Evolutionary conservation across 768 basidiomycete genomes (phyloP), one percentile per base, ranked within the genome.

Genomic region (Tricholoma furcatifolium): DNA sequence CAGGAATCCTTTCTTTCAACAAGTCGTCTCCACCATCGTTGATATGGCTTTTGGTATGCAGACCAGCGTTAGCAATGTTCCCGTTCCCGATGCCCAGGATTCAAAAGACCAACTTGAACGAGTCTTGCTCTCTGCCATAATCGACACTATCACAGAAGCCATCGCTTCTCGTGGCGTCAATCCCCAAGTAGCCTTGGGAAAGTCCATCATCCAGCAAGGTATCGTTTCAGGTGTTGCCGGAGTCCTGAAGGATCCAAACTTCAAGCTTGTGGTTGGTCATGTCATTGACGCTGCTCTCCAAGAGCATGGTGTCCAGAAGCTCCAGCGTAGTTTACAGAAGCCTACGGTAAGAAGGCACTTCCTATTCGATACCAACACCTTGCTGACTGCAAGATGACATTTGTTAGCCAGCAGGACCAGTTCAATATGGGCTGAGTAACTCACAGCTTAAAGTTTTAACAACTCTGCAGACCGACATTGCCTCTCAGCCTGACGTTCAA

Each of bases 1-100:
- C 31, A 36, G 32, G 20, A 45, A 53, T 10, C 51, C 51, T 8
- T n/a, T 47, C 23, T 53, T 53, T 38, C 51, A 53, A 20, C 36
- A 53, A 23, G 45, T 47, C 4, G 46, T 47, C 17, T 15, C 30
- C 15, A 32, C 8, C 17, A n/a, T 45, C 30, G 44, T 45, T 11
- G 27, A 32, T 14, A 11, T 17, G 5, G 30, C 30, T 15, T 20
- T 45, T 12, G 23, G 30, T n/a, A 17, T 17, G 32, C 43, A 41
- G 40, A 41, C 9, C 42, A n/a, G 42, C 4, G 20, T 21, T 12
- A 11, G 24, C 21, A 43, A 24, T 43, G 20, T 20, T 23, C 20
- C 11, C 18, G 21, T 23, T 20, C 23, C 14, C 15, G 20, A 12
- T 43, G 42, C 42, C 11, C 24, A 20, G 10, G 46, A 34, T 21